Base-by-base conservation (phyloP, 192 early-diverging fungal genomes). In the Fimicolochytrium jonesii region DNA sequence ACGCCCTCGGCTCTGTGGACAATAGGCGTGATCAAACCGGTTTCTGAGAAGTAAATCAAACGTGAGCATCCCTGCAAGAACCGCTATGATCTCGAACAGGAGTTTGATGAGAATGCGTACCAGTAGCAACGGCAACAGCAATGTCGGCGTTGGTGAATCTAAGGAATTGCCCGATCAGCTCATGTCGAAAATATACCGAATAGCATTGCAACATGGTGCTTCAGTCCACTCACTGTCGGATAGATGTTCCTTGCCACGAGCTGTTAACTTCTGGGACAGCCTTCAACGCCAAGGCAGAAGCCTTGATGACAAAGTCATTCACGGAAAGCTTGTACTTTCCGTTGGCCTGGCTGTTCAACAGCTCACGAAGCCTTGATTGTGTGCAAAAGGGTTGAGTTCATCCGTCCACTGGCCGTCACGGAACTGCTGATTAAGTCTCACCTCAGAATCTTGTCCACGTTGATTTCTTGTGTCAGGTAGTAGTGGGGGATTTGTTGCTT, bases 301-400 rank as follows among this genome's bases (percentile, higher is more conserved):
- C 92, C 86, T 98, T 98, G 82, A 98, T 87, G 29, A 98, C 84
- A 72, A 98, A 97, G 76, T 98, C 96, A 71, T 98, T 98, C 68
- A 98, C 89, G 25, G 94, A 97, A 30, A 98, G 77, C 82, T 98
- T 98, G 88, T 88, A 95, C 59, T 89, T 86, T 28, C 90, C 94
- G 61, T 92, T 83, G 52, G 80, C 86, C 67, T 85, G 65, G 52
- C 74, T 81, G 85, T 98, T 98, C 44, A 98, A 79, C 13, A 88
- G 85, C 67, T 92, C 83, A 64, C 96, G 90, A 57, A 97, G 83
- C 56, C 65, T 72, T 47, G 18, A 36, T n/a, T 10, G 13, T 3
- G 33, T 37, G 37, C 3, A 36, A 56, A n/a, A n/a, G n/a, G n/a
- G n/a, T n/a, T n/a, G n/a, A n/a, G n/a, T n/a, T n/a, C n/a, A n/a